Base-by-base conservation (phyloP, 2,329 filamentous ascomycete species). In the Didymella segeticola region DNA sequence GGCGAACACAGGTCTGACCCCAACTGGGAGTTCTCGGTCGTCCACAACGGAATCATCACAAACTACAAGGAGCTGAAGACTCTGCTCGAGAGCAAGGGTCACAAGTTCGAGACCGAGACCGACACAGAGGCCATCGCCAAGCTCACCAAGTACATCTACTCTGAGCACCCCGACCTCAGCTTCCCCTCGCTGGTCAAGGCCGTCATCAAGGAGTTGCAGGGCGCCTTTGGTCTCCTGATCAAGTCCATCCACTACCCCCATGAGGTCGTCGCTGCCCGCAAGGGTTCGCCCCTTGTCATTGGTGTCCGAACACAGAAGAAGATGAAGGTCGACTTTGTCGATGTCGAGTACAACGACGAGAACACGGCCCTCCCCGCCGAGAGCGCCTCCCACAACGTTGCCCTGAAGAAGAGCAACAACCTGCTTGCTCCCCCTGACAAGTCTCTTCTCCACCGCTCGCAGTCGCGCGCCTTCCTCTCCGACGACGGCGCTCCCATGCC, bases 271-370 rank as follows among this genome's bases (percentile, higher is more conserved):
- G 95, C 95, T 50, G 95, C 95, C 75, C 91, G 95, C 70, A 99
- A 99, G 86, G 95, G 95, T 80, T 99, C 95, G 58, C 95, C 95
- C 36, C 86, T 99, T 57, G 95, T 99, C 61, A 91, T 99, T 69
- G 95, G 95, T 80, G 95, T 99, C 75, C 90, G 92, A 81, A 98
- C 95, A 51, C 85, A 92, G 79, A 96, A 90, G 83, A 96, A 96
- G 82, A 98, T 99, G 95, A 99, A 98, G 89, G 95, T 99, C 60
- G 95, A 99, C 81, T 99, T 99, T 72, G 95, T 99, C 75, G 95
- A 99, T 76, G 95, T 99, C 58, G 95, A 99, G 81, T 98, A 93
- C 77, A 89, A 89, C 45, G 92, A 96, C 71, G 91, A 96, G 69
- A 87, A 88, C 70, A 66, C 65, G 27, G 83, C 82, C 64, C 89